Evolutionary conservation across 1,139 yeast genomes (phyloP), one percentile per base, ranked within the genome.

Genomic region (Saccharomycopsis phalli): DNA sequence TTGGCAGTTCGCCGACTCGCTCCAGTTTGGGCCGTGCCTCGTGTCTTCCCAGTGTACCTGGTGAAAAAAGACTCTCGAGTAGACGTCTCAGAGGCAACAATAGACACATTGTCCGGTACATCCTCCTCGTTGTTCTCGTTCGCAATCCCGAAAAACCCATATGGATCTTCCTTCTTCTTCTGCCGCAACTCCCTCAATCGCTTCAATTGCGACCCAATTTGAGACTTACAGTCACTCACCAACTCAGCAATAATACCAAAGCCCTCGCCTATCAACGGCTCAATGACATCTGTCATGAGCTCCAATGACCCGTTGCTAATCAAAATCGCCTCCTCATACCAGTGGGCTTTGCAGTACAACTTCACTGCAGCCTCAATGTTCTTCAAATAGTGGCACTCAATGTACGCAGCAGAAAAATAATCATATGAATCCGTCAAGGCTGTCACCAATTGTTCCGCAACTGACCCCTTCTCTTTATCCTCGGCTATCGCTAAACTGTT

Each of bases 1-100:
- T 91, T 93, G 7, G 94, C 73, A 0, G 98, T 87, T 54, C 81
- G 74, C 60, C 98, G 74, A 0, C 96, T 81, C 1, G 93, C 96
- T 20, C 97, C 96, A 0, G 98, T 91, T 57, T 83, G 82, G 4
- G 97, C 98, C 3, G 98, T 91, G 18, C 95, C 95, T 1, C 81
- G 71, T 1, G 97, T 87, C 60, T 88, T 87, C 49, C 97, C 97
- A 0, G 99, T 91, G 59, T 91, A 91, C 55, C 94, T 73, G 0
- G 98, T 91, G 62, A 87, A 83, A 58, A 88, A 84, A 0, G 97
- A 87, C 22, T 93, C 94, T 10, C 87, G 81, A 0, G 95, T 83
- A 0, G 95, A 82, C 0, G 95, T 80, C 57, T 87, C 96, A 0
- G 96, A 82, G 1, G 95, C 93, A 0, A 97, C 97, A 48, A 93